Evolutionary conservation across 306 rosid genomes (phyloP).

Genomic region (Castanospermum australe): DNA sequence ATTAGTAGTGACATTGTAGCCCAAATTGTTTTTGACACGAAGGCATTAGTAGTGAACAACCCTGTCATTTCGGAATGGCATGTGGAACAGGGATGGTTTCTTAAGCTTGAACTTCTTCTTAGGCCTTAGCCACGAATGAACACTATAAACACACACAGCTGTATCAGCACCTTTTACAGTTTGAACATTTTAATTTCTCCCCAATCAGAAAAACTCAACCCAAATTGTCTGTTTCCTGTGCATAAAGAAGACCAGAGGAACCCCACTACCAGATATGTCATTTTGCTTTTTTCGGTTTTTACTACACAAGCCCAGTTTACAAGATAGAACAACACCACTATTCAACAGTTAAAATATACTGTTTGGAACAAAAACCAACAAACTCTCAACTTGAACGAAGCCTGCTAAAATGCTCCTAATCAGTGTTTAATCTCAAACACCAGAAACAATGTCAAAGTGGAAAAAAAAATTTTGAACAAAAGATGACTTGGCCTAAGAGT

Average conservation of each 20-base stretch:
- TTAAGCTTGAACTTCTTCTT: neutral
- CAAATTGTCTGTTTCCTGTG: neutral
- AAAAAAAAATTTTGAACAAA: neutral
- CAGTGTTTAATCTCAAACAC: neutral
- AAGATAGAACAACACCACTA: neutral
- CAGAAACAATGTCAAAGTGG: neutral
- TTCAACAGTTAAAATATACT: neutral
- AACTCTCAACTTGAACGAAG: neutral
- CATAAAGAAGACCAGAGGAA: neutral
- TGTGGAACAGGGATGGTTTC: neutral
- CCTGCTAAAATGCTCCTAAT: neutral
- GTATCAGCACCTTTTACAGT: neutral
- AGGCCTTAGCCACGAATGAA: neutral
- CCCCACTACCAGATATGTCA: slow-evolving; percentile 4
- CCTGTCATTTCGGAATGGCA: neutral
- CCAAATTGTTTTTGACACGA: neutral
- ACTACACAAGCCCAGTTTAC: neutral
- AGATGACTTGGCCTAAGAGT: neutral
- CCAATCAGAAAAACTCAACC: neutral
- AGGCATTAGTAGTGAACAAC: neutral
- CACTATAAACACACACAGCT: neutral
- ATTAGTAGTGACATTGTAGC: neutral
- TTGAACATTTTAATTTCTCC: neutral
- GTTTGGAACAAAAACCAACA: neutral
- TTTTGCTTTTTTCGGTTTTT: slow-evolving; percentile 12